Evolutionary conservation across 2,329 filamentous ascomycete genomes (phyloP).

Genomic region (Ascochyta fabae): DNA sequence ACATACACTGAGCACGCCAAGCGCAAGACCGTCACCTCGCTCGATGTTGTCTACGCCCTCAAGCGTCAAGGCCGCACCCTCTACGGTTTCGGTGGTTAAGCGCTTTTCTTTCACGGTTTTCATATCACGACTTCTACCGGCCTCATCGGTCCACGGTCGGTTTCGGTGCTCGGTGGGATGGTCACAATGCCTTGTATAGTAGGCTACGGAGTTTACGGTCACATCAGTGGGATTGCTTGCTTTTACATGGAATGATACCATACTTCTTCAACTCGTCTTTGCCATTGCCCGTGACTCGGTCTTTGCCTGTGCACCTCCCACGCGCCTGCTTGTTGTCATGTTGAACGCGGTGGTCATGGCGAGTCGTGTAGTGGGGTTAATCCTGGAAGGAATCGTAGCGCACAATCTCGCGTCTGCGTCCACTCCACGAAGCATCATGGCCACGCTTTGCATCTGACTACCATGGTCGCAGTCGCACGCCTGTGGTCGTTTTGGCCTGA

Average conservation of each 20-base stretch:
- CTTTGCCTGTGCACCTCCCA: not conserved
- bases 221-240: slow-evolving; percentile 36
- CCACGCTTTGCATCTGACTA: not conserved
- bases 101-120: slow-evolving; percentile 42
- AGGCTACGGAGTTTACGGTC: slow-evolving; percentile 46
- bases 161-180: slow-evolving; percentile 59
- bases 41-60: slow-evolving; percentile 69
- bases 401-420: not conserved
- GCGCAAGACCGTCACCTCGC: slow-evolving; percentile 77
- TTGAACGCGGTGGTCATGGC: slow-evolving; percentile 17
- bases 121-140: slow-evolving; percentile 45
- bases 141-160: slow-evolving; percentile 60
- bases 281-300: not conserved
- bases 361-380: not conserved
- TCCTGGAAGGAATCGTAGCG: not conserved
- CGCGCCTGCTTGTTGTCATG: slow-evolving; percentile 15
- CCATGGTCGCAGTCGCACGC: too few relatives aligned
- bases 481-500: not conserved
- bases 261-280: slow-evolving; percentile 32
- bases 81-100: slow-evolving; percentile 89
- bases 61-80: slow-evolving; percentile 74
- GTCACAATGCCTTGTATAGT: slow-evolving; percentile 43
- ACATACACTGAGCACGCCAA: slow-evolving; percentile 83
- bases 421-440: not conserved
- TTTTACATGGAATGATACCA: slow-evolving; percentile 47